phyloP scores from a whole-genome alignment of 306 rosid genomes.

The Vigna angularis region DNA sequence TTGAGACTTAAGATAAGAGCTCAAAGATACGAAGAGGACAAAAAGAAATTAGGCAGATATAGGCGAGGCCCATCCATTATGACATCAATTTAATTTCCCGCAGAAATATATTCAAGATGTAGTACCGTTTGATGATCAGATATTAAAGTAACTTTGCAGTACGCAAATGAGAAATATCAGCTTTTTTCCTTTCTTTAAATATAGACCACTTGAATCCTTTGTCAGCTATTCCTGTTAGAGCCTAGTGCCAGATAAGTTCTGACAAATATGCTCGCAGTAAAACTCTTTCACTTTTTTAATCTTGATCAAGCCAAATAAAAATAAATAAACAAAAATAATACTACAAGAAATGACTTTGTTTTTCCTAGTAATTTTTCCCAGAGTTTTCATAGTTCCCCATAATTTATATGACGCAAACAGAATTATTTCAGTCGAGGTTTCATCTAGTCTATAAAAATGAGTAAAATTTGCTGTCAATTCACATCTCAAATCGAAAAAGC shows the following conservation, averaged over 20 bases:
- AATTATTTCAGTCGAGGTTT: too few species aligned
- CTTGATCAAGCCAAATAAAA: background rate
- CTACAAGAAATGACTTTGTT: too few species aligned
- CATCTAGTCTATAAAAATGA: background rate
- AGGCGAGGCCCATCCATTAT: conserved; percentile 17
- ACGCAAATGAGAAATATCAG: background rate
- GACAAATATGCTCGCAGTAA: too few species aligned
- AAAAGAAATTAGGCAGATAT: background rate
- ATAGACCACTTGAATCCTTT: background rate
- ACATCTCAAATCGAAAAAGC: conserved; percentile 8
- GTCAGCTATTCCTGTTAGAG: background rate
- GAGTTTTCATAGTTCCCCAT: too few species aligned
- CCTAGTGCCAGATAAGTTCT: too few species aligned
- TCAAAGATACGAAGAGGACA: conserved; percentile 17
- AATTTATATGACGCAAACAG: too few species aligned
- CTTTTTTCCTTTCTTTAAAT: background rate
- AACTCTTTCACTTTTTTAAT: background rate
- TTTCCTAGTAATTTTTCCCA: too few species aligned
- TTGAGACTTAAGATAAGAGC: conserved; percentile 11
- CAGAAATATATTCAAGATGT: conserved; percentile 7
- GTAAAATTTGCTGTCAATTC: background rate
- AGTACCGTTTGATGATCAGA: conserved; percentile 28
- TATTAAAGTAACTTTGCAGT: background rate
- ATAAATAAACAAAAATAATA: too few species aligned
- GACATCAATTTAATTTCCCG: conserved; percentile 4